A percentile compares a stretch with the other conserved stretches of the same genome.
These are phyloP conservation scores for Delitschia confertaspora DNA, from an alignment of 495 filamentous ascomycete genomes.

Conservation along the genomic window DNA sequence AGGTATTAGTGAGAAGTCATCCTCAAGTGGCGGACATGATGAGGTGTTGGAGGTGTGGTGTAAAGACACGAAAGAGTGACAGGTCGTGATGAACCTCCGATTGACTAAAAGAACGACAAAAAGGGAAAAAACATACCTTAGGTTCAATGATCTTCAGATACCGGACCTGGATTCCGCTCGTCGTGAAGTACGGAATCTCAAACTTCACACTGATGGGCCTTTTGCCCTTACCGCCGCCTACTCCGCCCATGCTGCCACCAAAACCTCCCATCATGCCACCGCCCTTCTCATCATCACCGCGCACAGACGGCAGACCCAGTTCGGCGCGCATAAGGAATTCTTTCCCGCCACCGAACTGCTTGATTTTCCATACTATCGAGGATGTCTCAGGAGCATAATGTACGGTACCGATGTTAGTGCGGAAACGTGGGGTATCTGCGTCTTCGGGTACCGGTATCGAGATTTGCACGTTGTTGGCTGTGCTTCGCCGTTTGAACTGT, in stretches of 20 bases:
- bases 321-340: constrained; percentile 99
- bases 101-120: too few relatives aligned
- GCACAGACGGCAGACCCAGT: constrained; percentile 84
- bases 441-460: constrained; percentile 95
- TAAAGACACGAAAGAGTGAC: too few relatives aligned
- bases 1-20: constrained; percentile 23
- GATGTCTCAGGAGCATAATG: constrained; percentile 97
- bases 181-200: constrained; percentile 99
- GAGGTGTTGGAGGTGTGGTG: background rate
- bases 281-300: constrained; percentile 91
- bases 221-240: constrained; percentile 71
- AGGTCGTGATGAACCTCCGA: too few relatives aligned
- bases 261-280: constrained; percentile 96
- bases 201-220: constrained; percentile 97
- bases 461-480: constrained; percentile 98
- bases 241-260: constrained; percentile 86
- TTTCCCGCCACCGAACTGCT: constrained; percentile 96
- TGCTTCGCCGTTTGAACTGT: constrained; percentile 96
- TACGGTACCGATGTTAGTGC: constrained; percentile 95
- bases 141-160: constrained; percentile 99
- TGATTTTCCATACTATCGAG: constrained; percentile 99
- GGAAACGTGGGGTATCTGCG: constrained; percentile 91
- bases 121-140: constrained; percentile 57
- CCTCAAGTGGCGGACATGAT: background rate
- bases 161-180: constrained; percentile 93